phyloP scores from a whole-genome alignment of 176 grass and related monocot species.

The Oryza meridionalis region DNA sequence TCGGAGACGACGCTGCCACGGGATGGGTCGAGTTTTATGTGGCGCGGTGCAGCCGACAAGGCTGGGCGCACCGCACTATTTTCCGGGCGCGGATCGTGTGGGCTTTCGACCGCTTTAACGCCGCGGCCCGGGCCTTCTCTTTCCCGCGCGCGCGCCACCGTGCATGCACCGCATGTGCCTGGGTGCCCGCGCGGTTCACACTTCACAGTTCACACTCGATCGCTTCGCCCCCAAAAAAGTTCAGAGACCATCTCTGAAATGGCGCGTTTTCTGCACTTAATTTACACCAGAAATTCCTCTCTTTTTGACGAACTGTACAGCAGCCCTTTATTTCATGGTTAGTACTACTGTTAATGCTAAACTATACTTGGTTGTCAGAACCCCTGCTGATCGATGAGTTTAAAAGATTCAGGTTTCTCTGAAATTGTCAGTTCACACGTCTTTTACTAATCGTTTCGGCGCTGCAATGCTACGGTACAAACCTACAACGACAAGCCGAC shows the following conservation, averaged over 20 bases:
- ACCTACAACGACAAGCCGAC: not conserved
- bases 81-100: conserved; percentile 48
- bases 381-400: not conserved
- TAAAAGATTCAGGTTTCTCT: conserved; percentile 25
- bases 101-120: conserved; percentile 45
- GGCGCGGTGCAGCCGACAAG: conserved; percentile 37
- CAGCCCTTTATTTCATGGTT: not conserved
- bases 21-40: conserved; percentile 38
- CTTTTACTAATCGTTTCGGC: conserved; percentile 13
- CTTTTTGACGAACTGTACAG: not conserved
- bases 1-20: conserved; percentile 37
- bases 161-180: conserved; percentile 41
- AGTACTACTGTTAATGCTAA: no score
- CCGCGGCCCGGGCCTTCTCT: conserved; percentile 20
- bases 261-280: conserved; percentile 35
- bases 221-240: conserved; percentile 7
- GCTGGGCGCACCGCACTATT: conserved; percentile 41
- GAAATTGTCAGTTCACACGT: conserved; percentile 2
- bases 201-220: not conserved
- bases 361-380: not conserved
- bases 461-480: not conserved
- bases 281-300: conserved; percentile 1
- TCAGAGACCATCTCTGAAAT: conserved; percentile 17
- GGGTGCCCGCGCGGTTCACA: not conserved
- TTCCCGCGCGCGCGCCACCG: conserved; percentile 17